These are phyloP conservation scores for Nepenthes gracilis DNA, from an alignment of 148 eudicot genomes.

Conservation along the genomic window DNA sequence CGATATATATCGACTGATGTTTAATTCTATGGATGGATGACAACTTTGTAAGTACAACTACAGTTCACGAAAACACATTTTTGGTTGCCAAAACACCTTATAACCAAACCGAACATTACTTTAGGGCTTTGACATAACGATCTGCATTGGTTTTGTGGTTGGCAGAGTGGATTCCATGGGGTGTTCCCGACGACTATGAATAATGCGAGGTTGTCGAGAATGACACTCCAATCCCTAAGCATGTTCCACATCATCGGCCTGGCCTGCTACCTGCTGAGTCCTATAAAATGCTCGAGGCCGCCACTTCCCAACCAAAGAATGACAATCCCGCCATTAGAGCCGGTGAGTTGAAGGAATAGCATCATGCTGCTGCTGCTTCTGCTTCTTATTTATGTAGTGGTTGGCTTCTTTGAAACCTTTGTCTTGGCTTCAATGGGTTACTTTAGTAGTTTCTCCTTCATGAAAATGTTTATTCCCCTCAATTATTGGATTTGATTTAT, in stretches of 20 bases:
- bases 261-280: slow-evolving; percentile 91
- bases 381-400: too few relatives aligned
- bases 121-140: too few relatives aligned
- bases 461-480: background rate
- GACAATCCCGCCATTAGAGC: slow-evolving; percentile 42
- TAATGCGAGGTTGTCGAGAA: slow-evolving; percentile 49
- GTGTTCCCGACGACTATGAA: slow-evolving; percentile 76
- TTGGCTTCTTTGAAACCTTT: background rate
- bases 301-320: slow-evolving; percentile 26
- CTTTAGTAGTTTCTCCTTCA: background rate
- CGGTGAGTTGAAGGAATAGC: slow-evolving; percentile 21
- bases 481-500: background rate
- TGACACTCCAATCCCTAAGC: slow-evolving; percentile 87
- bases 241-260: slow-evolving; percentile 79
- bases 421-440: background rate
- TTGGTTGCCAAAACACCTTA: too few relatives aligned
- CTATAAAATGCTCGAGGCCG: slow-evolving; percentile 56
- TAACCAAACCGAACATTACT: too few relatives aligned
- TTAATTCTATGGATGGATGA: too few relatives aligned
- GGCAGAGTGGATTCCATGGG: slow-evolving; percentile 98
- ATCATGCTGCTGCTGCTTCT: background rate
- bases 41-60: too few relatives aligned
- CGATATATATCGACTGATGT: too few relatives aligned
- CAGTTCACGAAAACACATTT: too few relatives aligned
- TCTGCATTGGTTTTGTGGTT: too few relatives aligned